These are phyloP conservation scores for Mycena filopes DNA, from an alignment of 768 basidiomycete species.

Conservation along the genomic window DNA sequence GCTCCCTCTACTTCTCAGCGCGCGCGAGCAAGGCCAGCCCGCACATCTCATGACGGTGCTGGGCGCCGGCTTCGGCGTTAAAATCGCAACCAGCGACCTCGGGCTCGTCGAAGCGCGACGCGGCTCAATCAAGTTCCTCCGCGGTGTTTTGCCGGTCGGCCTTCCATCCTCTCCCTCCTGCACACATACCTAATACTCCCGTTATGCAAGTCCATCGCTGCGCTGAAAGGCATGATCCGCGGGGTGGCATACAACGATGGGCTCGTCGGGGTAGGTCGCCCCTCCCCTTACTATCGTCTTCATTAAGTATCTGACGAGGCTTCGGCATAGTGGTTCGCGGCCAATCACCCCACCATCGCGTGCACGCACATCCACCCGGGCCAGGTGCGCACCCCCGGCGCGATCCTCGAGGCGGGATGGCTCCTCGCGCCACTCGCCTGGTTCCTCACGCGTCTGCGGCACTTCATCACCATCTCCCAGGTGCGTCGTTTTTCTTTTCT, in stretches of 20 bases:
- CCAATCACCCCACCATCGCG: constrained; percentile 29
- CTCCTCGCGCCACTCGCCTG: not conserved
- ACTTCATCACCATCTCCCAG: not conserved
- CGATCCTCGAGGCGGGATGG: not conserved
- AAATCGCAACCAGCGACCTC: no score
- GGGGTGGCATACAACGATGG: constrained; percentile 2
- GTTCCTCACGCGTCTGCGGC: not conserved
- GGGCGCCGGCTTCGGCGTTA: no score
- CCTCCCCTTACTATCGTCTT: no score
- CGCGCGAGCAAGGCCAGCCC: no score
- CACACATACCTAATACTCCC: no score
- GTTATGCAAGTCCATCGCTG: not conserved
- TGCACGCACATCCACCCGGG: constrained; percentile 39
- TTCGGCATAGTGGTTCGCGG: constrained; percentile 33
- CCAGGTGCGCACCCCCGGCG: constrained; percentile 28
- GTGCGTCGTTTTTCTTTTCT: not conserved
- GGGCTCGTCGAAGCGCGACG: not conserved
- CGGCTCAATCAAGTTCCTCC: not conserved
- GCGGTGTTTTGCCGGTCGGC: not conserved
- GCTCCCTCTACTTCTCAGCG: no score
- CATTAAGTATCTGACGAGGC: no score
- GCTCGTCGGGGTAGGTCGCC: constrained; percentile 1
- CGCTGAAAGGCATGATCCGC: not conserved
- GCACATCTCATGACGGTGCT: no score
- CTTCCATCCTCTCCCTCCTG: no score